Percentiles rank a stretch among this genome's conserved stretches.
Conservation (phyloP, 106 monocot species). For the Dioscorea alata region DNA sequence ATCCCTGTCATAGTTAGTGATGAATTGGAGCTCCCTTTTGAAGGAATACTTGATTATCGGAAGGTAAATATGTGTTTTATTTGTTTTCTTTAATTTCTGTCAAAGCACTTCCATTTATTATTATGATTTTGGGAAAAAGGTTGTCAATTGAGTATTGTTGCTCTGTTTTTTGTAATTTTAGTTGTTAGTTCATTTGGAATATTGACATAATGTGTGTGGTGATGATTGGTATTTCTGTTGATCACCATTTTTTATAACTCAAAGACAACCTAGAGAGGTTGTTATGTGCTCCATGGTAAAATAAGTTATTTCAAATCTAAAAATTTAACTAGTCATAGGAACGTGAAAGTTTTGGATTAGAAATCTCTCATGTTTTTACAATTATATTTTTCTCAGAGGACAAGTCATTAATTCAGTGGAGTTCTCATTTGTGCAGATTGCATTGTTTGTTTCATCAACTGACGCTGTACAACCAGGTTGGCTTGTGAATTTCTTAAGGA, state of each 20-base stretch:
- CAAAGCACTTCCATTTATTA: background rate
- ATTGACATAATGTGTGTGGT: background rate
- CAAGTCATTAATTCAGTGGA: background rate
- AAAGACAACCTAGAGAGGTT: background rate
- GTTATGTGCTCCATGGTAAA: background rate
- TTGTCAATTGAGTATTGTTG: background rate
- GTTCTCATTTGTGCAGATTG: constrained; percentile 43
- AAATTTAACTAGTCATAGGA: background rate
- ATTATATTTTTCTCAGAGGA: background rate
- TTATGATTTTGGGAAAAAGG: too few relatives aligned
- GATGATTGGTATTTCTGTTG: background rate
- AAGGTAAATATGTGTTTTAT: constrained; percentile 37
- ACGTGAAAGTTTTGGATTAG: background rate
- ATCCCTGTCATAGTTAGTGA: constrained; percentile 94
- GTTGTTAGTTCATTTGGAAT: background rate
- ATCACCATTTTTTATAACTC: too few relatives aligned
- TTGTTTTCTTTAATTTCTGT: background rate
- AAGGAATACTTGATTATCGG: constrained; percentile 78
- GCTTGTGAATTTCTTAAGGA: constrained; percentile 71
- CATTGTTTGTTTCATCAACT: constrained; percentile 81
- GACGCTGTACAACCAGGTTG: constrained; percentile 78
- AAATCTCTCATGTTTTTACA: background rate
- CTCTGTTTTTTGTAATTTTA: background rate
- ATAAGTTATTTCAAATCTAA: background rate
- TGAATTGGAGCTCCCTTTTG: constrained; percentile 96